Percentiles rank a stretch among this genome's conserved stretches.
These are phyloP conservation scores for Moesziomyces antarcticus DNA, from an alignment of 1,284 basidiomycete genomes.

Conservation along the genomic window DNA sequence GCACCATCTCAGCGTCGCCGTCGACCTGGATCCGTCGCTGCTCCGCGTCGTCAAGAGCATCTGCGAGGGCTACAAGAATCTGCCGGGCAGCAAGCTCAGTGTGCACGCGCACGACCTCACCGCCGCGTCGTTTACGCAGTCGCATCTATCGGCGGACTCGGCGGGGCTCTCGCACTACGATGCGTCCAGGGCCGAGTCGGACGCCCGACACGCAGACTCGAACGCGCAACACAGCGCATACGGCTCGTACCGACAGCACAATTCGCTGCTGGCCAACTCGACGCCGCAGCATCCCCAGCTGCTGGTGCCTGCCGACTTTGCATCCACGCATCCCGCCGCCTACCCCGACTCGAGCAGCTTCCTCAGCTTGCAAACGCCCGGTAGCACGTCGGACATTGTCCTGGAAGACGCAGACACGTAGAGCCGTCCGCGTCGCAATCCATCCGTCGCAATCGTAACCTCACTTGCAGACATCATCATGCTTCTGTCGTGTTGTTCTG, in stretches of 20 bases:
- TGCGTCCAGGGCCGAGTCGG: conserved; percentile 1
- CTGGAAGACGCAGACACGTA: conserved; percentile 22
- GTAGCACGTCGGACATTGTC: conserved; percentile 16
- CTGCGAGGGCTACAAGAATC: conserved; percentile 46
- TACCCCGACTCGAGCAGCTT: conserved; percentile 18
- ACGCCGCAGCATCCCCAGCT: conserved; percentile 9
- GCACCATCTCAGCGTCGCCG: conserved; percentile 56
- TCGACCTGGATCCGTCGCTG: conserved; percentile 56
- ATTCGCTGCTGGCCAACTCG: conserved; percentile 5
- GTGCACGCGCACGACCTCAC: conserved; percentile 18
- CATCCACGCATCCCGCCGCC: conserved; percentile 9
- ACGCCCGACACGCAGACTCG: conserved; percentile 1
- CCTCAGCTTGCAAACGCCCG: conserved; percentile 14
- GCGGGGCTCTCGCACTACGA: conserved; percentile 1
- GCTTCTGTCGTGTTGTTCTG: neutral
- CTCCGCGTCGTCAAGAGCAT: conserved; percentile 48
- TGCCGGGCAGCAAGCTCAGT: conserved; percentile 30
- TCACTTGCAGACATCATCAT: neutral
- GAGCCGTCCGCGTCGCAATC: too few relatives aligned
- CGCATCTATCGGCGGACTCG: conserved; percentile 9
- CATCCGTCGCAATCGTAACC: neutral
- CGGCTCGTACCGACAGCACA: conserved; percentile 2
- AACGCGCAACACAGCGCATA: conserved; percentile 1
- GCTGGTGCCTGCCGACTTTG: conserved; percentile 26
- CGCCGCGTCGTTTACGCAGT: conserved; percentile 12